Percentiles rank a stretch among this genome's conserved stretches.
Conservation (phyloP, 108 stramenopile species). For the Aureococcus anophagefferens region DNA sequence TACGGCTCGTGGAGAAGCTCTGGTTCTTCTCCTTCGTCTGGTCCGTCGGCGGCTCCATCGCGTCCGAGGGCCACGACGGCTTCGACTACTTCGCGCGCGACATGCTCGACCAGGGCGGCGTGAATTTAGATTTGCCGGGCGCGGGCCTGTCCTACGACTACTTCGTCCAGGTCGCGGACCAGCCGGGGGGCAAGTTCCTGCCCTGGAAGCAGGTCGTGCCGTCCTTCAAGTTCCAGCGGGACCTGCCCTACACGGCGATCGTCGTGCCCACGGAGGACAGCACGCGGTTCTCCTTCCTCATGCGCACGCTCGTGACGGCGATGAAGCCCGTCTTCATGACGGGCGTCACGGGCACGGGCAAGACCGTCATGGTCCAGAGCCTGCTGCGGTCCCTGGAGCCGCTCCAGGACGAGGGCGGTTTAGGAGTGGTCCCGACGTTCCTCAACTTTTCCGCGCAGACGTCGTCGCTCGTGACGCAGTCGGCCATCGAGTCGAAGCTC, state of each 20-base stretch:
- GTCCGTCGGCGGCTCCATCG: conserved; percentile 40
- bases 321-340: conserved; percentile 53
- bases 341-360: conserved; percentile 57
- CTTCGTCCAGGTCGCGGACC: conserved; percentile 28
- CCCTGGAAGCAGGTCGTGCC: conserved; percentile 43
- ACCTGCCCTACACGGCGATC: conserved; percentile 41
- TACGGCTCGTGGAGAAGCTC: conserved; percentile 33
- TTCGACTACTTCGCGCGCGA: conserved; percentile 26
- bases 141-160: conserved; percentile 38
- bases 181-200: conserved; percentile 24
- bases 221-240: conserved; percentile 27
- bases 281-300: conserved; percentile 40
- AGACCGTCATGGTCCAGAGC: conserved; percentile 42
- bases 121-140: conserved; percentile 20
- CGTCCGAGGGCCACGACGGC: conserved; percentile 21
- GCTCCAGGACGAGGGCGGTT: conserved; percentile 24
- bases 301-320: conserved; percentile 28
- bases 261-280: conserved; percentile 55
- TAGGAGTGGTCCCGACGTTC: conserved; percentile 33
- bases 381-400: conserved; percentile 21
- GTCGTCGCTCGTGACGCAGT: conserved; percentile 38
- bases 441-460: conserved; percentile 58
- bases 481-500: conserved; percentile 48
- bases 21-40: conserved; percentile 45
- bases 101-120: conserved; percentile 9